Evolutionary conservation across 169 alveolate genomes (phyloP).

Genomic region (Babesia bovis): DNA sequence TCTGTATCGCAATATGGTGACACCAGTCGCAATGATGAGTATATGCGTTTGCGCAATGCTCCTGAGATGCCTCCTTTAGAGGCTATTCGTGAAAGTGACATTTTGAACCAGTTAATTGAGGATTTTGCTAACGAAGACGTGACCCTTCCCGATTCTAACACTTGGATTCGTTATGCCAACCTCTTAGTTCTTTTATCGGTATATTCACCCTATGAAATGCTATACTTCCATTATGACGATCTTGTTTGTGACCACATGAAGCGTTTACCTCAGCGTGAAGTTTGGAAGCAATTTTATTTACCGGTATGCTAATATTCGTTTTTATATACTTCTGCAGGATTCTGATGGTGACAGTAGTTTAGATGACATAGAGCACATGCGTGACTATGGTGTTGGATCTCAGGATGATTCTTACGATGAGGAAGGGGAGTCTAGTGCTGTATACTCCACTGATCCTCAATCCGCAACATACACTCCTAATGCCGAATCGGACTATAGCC

Average conservation of each 20-base stretch:
- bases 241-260: constrained; percentile 46
- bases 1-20: constrained; percentile 69
- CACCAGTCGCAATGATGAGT: constrained; percentile 36
- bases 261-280: constrained; percentile 62
- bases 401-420: constrained; percentile 10
- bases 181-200: constrained; percentile 60
- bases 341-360: constrained; percentile 46
- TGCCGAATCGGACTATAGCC: not conserved
- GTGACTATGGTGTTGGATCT: constrained; percentile 32
- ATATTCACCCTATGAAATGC: constrained; percentile 65
- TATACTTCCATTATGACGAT: constrained; percentile 61
- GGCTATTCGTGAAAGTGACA: constrained; percentile 65
- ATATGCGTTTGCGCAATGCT: constrained; percentile 60
- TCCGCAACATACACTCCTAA: not conserved
- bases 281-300: constrained; percentile 63
- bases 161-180: constrained; percentile 63
- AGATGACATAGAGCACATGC: constrained; percentile 36
- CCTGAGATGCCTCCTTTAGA: constrained; percentile 73
- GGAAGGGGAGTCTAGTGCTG: constrained; percentile 11
- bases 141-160: constrained; percentile 35
- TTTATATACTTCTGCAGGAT: constrained; percentile 4
- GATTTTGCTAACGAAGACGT: constrained; percentile 53
- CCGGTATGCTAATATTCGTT: not conserved
- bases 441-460: constrained; percentile 9
- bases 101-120: constrained; percentile 47